phyloP scores from a whole-genome alignment of 2,329 filamentous ascomycete genomes.

The Diaporthe longicolla region DNA sequence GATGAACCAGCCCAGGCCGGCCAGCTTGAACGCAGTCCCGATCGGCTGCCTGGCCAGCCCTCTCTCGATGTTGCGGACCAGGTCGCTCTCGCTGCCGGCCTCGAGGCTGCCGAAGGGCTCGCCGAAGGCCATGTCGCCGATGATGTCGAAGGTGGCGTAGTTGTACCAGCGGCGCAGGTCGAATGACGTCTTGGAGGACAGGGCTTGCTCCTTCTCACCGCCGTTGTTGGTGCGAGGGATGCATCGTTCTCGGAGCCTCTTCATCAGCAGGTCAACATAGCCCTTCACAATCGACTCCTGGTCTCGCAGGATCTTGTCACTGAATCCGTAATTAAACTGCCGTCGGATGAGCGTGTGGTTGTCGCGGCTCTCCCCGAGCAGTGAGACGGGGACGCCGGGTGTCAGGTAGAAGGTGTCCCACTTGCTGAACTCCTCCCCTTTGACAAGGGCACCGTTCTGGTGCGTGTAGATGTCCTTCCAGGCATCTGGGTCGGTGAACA shows the following conservation, averaged over 20 bases:
- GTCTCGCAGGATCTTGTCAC: slow-evolving; percentile 48
- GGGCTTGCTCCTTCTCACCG: slow-evolving; percentile 35
- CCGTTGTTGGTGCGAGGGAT: not conserved
- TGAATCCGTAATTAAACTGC: slow-evolving; percentile 50
- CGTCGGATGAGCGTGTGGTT: slow-evolving; percentile 43
- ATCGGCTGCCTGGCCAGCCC: slow-evolving; percentile 43
- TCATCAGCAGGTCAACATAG: slow-evolving; percentile 49
- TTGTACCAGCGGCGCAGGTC: slow-evolving; percentile 51
- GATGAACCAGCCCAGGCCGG: slow-evolving; percentile 38
- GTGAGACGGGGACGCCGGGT: slow-evolving; percentile 13
- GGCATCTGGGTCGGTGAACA: slow-evolving; percentile 33
- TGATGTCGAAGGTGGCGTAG: slow-evolving; percentile 55
- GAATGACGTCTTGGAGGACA: slow-evolving; percentile 8
- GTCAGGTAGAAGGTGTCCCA: slow-evolving; percentile 37
- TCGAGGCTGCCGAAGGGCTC: slow-evolving; percentile 57
- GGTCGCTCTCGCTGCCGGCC: slow-evolving; percentile 47
- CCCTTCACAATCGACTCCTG: slow-evolving; percentile 49
- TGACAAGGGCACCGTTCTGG: slow-evolving; percentile 32
- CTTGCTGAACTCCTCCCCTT: slow-evolving; percentile 43
- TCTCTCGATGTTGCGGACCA: slow-evolving; percentile 48
- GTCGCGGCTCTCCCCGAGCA: slow-evolving; percentile 42
- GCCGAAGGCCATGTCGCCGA: slow-evolving; percentile 61
- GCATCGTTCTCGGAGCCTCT: slow-evolving; percentile 33
- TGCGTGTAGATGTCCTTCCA: slow-evolving; percentile 44
- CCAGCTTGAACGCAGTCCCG: slow-evolving; percentile 28